A percentile compares a stretch with the other conserved stretches of the same genome.
These are phyloP conservation scores for Argentina anserina DNA, from an alignment of 306 rosid species.

Conservation along the genomic window DNA sequence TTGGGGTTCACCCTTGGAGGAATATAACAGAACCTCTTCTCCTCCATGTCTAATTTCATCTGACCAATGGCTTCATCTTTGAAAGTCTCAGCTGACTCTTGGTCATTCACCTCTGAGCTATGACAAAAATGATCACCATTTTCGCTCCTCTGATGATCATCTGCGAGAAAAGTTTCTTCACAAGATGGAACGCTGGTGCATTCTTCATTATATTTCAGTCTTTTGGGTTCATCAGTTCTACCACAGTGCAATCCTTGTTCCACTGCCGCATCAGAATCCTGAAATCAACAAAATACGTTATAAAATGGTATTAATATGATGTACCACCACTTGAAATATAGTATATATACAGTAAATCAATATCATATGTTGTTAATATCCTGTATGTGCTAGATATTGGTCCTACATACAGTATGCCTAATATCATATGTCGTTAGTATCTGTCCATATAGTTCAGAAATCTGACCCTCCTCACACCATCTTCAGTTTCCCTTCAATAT, in stretches of 20 bases:
- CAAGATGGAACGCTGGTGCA: neutral
- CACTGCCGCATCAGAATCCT: constrained; percentile 42
- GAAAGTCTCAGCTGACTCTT: constrained; percentile 2
- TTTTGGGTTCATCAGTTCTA: constrained; percentile 20
- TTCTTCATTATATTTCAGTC: constrained; percentile 22
- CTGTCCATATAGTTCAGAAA: neutral
- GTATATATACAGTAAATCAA: too few relatives aligned
- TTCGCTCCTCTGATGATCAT: constrained; percentile 13
- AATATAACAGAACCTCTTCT: constrained; percentile 67
- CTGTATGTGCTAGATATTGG: neutral
- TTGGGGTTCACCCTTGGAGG: constrained; percentile 47
- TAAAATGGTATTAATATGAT: constrained; percentile 8
- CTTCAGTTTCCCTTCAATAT: neutral
- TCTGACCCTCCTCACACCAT: neutral
- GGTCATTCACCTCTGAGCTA: constrained; percentile 26
- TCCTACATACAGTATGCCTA: neutral
- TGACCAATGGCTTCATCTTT: constrained; percentile 46
- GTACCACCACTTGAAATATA: too few relatives aligned
- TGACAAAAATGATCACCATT: constrained; percentile 20
- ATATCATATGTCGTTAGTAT: neutral
- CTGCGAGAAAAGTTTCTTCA: constrained; percentile 19
- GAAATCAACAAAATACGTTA: constrained; percentile 8
- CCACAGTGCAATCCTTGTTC: constrained; percentile 1
- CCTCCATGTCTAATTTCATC: constrained; percentile 78
- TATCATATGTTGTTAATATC: too few relatives aligned